phyloP scores from a whole-genome alignment of 345 rosid genomes.

The Citropsis articulata region DNA sequence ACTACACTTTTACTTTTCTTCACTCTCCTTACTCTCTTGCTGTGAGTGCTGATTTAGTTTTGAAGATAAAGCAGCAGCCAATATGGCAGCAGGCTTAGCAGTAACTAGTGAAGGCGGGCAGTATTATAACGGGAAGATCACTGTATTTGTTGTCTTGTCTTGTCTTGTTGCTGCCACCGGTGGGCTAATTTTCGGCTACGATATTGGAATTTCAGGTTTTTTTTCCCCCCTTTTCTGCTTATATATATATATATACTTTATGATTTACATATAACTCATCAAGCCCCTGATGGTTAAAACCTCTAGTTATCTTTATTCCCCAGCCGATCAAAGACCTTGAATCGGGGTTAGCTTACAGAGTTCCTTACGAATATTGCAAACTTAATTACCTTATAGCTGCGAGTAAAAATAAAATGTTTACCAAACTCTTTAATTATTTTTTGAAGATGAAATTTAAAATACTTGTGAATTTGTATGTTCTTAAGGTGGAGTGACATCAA shows the following conservation, averaged over 20 bases:
- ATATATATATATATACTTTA: not conserved
- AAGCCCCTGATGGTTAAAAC: too few relatives aligned
- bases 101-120: conserved; percentile 17
- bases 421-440: too few relatives aligned
- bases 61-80: conserved; percentile 1
- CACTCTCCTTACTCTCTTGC: not conserved
- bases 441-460: too few relatives aligned
- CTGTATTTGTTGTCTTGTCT: conserved; percentile 59
- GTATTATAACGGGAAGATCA: conserved; percentile 52
- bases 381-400: too few relatives aligned
- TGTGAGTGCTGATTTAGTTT: not conserved
- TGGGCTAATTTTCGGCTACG: conserved; percentile 84
- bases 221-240: too few relatives aligned
- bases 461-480: too few relatives aligned
- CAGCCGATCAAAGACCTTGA: too few relatives aligned
- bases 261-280: not conserved
- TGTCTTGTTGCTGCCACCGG: conserved; percentile 90
- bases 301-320: too few relatives aligned
- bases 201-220: conserved; percentile 75
- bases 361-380: too few relatives aligned
- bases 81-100: conserved; percentile 46
- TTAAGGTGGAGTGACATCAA: conserved; percentile 16
- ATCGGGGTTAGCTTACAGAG: too few relatives aligned
- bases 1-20: too few relatives aligned
- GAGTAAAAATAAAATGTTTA: too few relatives aligned